Base-by-base conservation (phyloP, 495 filamentous ascomycete species). In the Parachaetomium inaequale region DNA sequence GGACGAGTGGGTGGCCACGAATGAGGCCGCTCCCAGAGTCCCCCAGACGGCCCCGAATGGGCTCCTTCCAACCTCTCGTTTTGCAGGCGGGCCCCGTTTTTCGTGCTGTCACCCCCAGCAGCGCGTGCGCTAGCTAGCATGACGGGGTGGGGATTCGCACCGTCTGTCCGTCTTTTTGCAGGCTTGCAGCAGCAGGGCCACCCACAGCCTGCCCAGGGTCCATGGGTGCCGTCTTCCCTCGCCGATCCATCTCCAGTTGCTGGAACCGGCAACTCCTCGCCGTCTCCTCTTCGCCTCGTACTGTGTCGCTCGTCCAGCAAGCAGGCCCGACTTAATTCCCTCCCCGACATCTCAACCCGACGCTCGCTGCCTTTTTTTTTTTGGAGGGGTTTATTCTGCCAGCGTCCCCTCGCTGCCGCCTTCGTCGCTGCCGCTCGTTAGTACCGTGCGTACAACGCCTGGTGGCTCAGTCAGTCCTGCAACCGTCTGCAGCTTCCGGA, bases 391-490 rank as follows among this genome's bases (percentile, higher is more conserved):
- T 43, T 1, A 21, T 7, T 12, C 26, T 28, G 19, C 11, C 45
- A 38, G 26, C 47, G 36, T 61, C 57, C 55, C 7, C 17, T 47
- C 59, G 50, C 29, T 55, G 55, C 58, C 63, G 55, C 59, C 53
- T 50, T 59, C 64, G 62, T 36, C 51, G 56, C 63, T 53, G 34
- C 54, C 54, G 17, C 51, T 62, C 57, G 63, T 46, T 65, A 55
- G 21, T 38, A n/a, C 28, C 32, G 23, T 0, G 11, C 42, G 2
- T 23, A 14, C 29, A 34, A 28, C 45, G 21, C 43, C 43, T 36
- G 56, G 29, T 38, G 29, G 17, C 23, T n/a, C n/a, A 19, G 31
- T 38, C 4, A n/a, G n/a, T n/a, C 34, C 38, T 42, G 34, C 53
- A 43, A 42, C 36, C 21, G 32, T 29, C 38, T 23, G 38, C 38